Conservation (phyloP, 805 yeast species). For the Sugiyamaella qingdaonensis region DNA sequence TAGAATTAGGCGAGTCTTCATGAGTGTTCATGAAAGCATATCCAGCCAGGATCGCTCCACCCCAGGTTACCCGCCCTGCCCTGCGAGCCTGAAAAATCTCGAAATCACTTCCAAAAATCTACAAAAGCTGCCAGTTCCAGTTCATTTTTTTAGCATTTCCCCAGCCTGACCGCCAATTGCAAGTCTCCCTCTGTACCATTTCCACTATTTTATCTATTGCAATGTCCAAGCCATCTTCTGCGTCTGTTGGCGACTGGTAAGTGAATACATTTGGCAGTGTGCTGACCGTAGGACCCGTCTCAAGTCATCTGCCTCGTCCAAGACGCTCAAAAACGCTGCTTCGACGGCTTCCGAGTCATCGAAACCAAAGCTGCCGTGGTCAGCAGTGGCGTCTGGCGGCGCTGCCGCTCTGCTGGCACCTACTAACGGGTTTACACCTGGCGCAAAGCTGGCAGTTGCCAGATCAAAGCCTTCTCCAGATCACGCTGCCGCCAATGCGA, state of each 20-base stretch:
- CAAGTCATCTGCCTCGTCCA: not conserved
- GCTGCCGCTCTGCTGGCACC: constrained; percentile 1
- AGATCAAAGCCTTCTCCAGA: not conserved
- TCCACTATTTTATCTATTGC: not conserved
- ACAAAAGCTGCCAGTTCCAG: too few species aligned
- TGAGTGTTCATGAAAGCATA: too few species aligned
- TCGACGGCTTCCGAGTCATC: not conserved
- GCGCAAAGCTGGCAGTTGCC: not conserved
- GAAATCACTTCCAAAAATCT: not conserved
- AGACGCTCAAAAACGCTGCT: not conserved
- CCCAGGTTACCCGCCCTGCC: not conserved
- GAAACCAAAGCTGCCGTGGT: constrained; percentile 18
- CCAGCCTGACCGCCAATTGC: too few species aligned
- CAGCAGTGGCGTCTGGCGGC: constrained; percentile 23
- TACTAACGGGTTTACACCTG: not conserved
- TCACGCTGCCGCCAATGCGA: not conserved
- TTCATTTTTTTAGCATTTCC: too few species aligned
- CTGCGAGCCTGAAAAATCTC: not conserved
- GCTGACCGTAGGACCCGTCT: not conserved
- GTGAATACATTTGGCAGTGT: not conserved
- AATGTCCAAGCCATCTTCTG: not conserved
- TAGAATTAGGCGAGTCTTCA: too few species aligned
- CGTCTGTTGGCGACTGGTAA: constrained; percentile 1
- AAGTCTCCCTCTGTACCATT: too few species aligned
- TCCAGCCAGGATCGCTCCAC: too few species aligned